Conservation (phyloP, 257 asterid species). For the Nicotiana attenuata region DNA sequence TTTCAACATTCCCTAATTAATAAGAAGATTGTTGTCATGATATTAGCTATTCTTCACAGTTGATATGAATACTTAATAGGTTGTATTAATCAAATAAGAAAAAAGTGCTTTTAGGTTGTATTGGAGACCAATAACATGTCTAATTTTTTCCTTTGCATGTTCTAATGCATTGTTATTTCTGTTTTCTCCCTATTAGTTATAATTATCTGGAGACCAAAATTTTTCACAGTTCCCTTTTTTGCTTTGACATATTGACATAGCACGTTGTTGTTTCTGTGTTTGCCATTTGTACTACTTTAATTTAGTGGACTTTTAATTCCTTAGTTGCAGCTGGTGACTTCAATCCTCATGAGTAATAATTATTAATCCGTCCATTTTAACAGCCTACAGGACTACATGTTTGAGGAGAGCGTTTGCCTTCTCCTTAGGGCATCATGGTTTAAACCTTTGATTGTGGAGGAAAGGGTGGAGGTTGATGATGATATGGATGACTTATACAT, state of each 20-base stretch:
- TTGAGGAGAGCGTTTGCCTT: constrained; percentile 95
- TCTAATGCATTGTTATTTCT: neutral
- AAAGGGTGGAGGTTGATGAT: constrained; percentile 45
- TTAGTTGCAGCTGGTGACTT: neutral
- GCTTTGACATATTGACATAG: neutral
- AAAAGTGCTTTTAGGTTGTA: neutral
- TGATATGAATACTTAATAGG: neutral
- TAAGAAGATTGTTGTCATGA: neutral
- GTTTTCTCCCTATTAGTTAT: neutral
- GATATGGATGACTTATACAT: constrained; percentile 45
- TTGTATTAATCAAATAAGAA: too few species aligned
- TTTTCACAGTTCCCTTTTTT: neutral
- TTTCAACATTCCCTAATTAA: neutral
- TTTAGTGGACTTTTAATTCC: neutral
- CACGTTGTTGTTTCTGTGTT: neutral
- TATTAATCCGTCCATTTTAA: neutral
- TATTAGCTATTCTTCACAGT: neutral
- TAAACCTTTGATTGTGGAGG: constrained; percentile 62
- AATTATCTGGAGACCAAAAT: too few species aligned
- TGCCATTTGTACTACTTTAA: neutral
- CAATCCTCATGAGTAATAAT: neutral
- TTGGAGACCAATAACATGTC: neutral
- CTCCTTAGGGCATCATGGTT: constrained; percentile 94
- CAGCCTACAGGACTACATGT: constrained; percentile 82
- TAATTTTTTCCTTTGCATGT: neutral